Percentiles rank a stretch among this genome's conserved stretches.
phyloP scores from a whole-genome alignment of 495 filamentous ascomycete genomes.

The Amniculicola lignicola region DNA sequence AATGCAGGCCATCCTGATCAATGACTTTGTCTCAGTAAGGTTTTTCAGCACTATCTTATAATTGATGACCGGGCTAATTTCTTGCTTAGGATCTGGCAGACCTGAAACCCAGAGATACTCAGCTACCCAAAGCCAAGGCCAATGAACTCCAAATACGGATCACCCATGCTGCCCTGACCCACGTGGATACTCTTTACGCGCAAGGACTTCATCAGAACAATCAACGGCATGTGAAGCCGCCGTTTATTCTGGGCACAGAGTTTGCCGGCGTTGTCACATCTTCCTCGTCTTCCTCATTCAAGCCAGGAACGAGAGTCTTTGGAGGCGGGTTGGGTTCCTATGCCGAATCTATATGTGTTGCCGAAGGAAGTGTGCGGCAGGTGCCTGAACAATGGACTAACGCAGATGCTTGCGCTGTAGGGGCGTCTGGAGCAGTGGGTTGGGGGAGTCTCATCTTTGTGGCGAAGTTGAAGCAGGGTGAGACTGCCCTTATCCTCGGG shows the following conservation, averaged over 20 bases:
- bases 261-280: conserved; percentile 28
- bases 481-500: conserved; percentile 25
- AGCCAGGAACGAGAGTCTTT: conserved; percentile 21
- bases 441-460: conserved; percentile 14
- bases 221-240: conserved; percentile 37
- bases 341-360: conserved; percentile 16
- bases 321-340: conserved; percentile 20
- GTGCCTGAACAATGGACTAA: conserved; percentile 20
- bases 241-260: conserved; percentile 37
- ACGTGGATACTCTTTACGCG: conserved; percentile 35
- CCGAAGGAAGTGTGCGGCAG: conserved; percentile 5
- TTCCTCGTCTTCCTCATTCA: conserved; percentile 9
- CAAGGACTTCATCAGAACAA: conserved; percentile 46
- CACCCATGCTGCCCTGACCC: conserved; percentile 26
- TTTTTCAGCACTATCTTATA: background rate
- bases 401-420: conserved; percentile 27
- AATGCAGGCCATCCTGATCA: conserved; percentile 39
- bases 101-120: conserved; percentile 26
- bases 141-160: conserved; percentile 16
- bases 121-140: background rate
- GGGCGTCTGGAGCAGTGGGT: conserved; percentile 19
- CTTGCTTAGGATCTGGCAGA: conserved; percentile 26
- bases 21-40: conserved; percentile 30
- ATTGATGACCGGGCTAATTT: background rate
- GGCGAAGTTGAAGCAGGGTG: conserved; percentile 10